Evolutionary conservation across 1,284 basidiomycete species (phyloP), one percentile per base, ranked within the genome.

Genomic region (Cerioporus squamosus): DNA sequence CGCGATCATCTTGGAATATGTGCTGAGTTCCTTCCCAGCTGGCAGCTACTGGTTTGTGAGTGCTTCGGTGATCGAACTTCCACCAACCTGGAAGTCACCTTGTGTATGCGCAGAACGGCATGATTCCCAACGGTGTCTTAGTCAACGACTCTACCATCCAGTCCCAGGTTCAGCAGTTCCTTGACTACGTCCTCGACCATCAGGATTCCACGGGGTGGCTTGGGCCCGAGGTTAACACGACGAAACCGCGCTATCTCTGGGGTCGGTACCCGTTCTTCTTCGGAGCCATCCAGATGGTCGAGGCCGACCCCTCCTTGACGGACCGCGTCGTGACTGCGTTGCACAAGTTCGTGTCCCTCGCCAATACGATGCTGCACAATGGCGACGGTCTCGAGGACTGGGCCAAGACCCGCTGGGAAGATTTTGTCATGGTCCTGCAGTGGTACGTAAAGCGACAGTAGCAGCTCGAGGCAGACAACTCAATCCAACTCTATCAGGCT

Each of bases 11-110:
- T 1, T 39, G 40, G n/a, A 15, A 7, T 22, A 42, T n/a, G 40
- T 39, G n/a, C 42, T n/a, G 2, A 45, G 23, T 14, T 51, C 18
- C 52, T 5, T 31, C 57, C 33, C 54, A 84, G 83, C 82, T 60
- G 82, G 82, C 51, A 83, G 81, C 64, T 85, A 84, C 62, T 84
- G 82, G 83, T 84, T 84, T 81, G 81, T 81, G 59, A 51, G 81
- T 81, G 15, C 38, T 3, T 20, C 12, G n/a, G 7, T 2, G 10
- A 6, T 29, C 22, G 22, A 8, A 5, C 10, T 17, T 20, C 5
- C 15, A 7, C 18, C 29, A 31, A 20, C 10, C 20, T 39, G 20
- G 29, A n/a, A 17, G 20, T 12, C 8, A 12, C 18, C 1, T 6
- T 23, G 8, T n/a, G 9, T 3, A 6, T 8, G 17, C 8, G 9